Evolutionary conservation across 2,329 filamentous ascomycete species (phyloP), one percentile per base, ranked within the genome.

Genomic region (Cladophialophora chaetospira): DNA sequence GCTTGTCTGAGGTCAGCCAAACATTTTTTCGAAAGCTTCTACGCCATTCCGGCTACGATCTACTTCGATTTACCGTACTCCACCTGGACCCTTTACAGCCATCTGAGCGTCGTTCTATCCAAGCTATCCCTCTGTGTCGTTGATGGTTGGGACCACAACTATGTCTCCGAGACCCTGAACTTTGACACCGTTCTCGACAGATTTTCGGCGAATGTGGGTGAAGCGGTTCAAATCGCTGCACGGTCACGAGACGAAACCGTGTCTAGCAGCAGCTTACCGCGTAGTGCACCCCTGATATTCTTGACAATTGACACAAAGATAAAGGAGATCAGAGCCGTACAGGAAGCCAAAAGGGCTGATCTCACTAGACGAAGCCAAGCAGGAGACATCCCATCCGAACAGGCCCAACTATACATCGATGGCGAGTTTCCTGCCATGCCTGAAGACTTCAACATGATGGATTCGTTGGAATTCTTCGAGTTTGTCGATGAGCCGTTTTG

Each of bases 21-120:
- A 33, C 66, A 68, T 0, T 84, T 78, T 70, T 82, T 83, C 46
- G 74, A 80, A 2, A 70, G 70, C 33, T 81, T 79, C 73, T 70
- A 79, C 1, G 65, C 71, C 0, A 67, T 83, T 0, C 75, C 81
- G 0, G 67, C 75, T 0, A 61, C 67, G 0, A 67, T 72, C 3
- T 81, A 79, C 53, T 75, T 77, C 55, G 71, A 73, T 26, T 69
- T 81, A 21, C 78, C 81, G 0, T 75, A 81, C 6, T 69, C 75
- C 0, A 64, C 74, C 0, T 77, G 72, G 29, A 68, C 74, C 0
- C 77, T 82, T 51, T 67, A 82, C 0, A 73, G 82, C 3, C 79
- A 81, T 50, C 76, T 74, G 9, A 50, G 67, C 9, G 61, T 68
- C 29, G 51, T 65, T 2, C 46, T 69, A 0, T 71, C 68, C 6